phyloP scores from a whole-genome alignment of 345 rosid species.

The Pugionium cornutum region DNA sequence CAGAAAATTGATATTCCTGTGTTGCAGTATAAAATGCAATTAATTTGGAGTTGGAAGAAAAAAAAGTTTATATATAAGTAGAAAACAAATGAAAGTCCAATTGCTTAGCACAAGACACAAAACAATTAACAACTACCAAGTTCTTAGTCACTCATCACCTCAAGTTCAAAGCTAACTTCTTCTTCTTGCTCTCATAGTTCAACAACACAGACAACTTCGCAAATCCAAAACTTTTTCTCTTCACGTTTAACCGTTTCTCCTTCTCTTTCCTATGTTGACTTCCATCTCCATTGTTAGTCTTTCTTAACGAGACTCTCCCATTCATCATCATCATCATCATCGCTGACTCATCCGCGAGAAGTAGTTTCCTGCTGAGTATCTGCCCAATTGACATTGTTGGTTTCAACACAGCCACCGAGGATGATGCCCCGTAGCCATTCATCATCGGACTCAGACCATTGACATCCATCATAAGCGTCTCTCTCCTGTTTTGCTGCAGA shows the following conservation, averaged over 20 bases:
- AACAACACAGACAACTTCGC: slow-evolving; percentile 62
- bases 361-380: slow-evolving; percentile 83
- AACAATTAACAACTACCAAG: background rate
- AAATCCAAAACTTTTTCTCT: slow-evolving; percentile 85
- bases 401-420: slow-evolving; percentile 53
- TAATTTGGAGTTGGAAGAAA: too few relatives aligned
- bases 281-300: slow-evolving; percentile 36
- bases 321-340: slow-evolving; percentile 39
- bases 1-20: too few relatives aligned
- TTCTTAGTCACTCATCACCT: slow-evolving; percentile 32
- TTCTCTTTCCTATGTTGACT: slow-evolving; percentile 19
- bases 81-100: too few relatives aligned
- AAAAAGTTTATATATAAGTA: too few relatives aligned
- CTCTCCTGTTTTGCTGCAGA: slow-evolving; percentile 39
- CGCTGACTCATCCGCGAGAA: slow-evolving; percentile 58
- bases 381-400: slow-evolving; percentile 85
- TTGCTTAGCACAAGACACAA: background rate
- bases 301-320: slow-evolving; percentile 65
- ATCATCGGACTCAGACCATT: slow-evolving; percentile 34
- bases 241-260: slow-evolving; percentile 39
- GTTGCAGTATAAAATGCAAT: too few relatives aligned
- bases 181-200: slow-evolving; percentile 71
- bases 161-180: slow-evolving; percentile 52
- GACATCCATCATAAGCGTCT: slow-evolving; percentile 33
- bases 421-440: slow-evolving; percentile 29